A percentile compares a stretch with the other conserved stretches of the same genome.
phyloP scores from a whole-genome alignment of 176 grass and related monocot genomes.

The Panicum miliaceum region DNA sequence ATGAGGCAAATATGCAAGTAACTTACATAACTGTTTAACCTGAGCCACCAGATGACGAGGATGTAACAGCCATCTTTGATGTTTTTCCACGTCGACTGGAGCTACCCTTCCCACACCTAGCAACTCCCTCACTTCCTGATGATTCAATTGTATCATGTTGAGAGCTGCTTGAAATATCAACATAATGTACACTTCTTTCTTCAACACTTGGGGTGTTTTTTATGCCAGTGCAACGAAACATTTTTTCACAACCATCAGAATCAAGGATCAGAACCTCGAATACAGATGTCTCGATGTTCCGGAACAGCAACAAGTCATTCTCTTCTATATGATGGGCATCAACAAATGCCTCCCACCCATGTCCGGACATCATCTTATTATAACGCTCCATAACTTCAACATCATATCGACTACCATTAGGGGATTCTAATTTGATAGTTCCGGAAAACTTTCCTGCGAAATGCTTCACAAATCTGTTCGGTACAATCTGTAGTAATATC shows the following conservation, averaged over 20 bases:
- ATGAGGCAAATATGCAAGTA: neutral
- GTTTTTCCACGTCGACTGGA: neutral
- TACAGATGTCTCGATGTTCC: slow-evolving; percentile 23
- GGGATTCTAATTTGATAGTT: slow-evolving; percentile 46
- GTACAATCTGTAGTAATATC: slow-evolving; percentile 46
- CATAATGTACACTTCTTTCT: neutral
- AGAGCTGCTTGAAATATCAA: slow-evolving; percentile 7
- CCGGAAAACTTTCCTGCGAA: slow-evolving; percentile 33
- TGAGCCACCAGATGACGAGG: slow-evolving; percentile 8
- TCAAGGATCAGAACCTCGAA: slow-evolving; percentile 52
- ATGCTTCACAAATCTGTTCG: slow-evolving; percentile 46
- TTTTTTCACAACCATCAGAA: slow-evolving; percentile 43
- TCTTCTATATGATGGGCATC: slow-evolving; percentile 44
- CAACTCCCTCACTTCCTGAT: neutral
- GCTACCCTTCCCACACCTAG: neutral
- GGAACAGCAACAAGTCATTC: slow-evolving; percentile 51
- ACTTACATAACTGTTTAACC: slow-evolving; percentile 7
- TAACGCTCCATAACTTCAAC: slow-evolving; percentile 27
- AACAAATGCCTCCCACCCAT: slow-evolving; percentile 61
- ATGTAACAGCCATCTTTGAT: neutral
- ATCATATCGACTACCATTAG: slow-evolving; percentile 36
- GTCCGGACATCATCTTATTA: slow-evolving; percentile 22
- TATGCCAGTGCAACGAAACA: slow-evolving; percentile 19
- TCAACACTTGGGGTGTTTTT: neutral
- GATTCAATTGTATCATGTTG: neutral